These are phyloP conservation scores for Argentina anserina DNA, from an alignment of 306 rosid species.

Conservation along the genomic window DNA sequence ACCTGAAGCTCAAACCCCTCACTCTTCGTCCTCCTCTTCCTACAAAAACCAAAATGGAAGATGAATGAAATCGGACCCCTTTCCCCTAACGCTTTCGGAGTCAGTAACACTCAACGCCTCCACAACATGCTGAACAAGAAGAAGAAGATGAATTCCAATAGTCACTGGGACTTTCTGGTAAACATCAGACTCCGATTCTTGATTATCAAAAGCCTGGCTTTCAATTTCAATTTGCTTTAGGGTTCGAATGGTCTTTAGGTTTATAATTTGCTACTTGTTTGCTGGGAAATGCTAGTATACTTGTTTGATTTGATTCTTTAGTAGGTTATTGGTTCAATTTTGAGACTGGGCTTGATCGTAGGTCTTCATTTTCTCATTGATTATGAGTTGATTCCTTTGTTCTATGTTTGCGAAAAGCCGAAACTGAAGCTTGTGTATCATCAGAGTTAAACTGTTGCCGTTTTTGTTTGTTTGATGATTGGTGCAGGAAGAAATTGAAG, in stretches of 20 bases:
- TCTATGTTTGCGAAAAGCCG: neutral
- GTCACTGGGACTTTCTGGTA: constrained; percentile 83
- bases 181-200: neutral
- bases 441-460: neutral
- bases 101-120: neutral
- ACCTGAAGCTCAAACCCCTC: neutral
- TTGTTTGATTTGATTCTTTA: too few relatives aligned
- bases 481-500: constrained; percentile 68
- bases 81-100: neutral
- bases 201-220: neutral
- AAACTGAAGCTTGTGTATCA: neutral
- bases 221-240: neutral
- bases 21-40: neutral
- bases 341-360: neutral
- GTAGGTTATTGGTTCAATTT: neutral
- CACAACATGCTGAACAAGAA: constrained; percentile 19
- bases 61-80: neutral
- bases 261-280: neutral
- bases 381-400: neutral
- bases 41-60: neutral
- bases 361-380: neutral
- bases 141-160: too few relatives aligned
- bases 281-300: neutral
- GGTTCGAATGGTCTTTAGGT: neutral
- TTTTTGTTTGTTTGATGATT: constrained; percentile 1